Conservation (phyloP, 495 filamentous ascomycete genomes). For the Peziza echinospora region DNA sequence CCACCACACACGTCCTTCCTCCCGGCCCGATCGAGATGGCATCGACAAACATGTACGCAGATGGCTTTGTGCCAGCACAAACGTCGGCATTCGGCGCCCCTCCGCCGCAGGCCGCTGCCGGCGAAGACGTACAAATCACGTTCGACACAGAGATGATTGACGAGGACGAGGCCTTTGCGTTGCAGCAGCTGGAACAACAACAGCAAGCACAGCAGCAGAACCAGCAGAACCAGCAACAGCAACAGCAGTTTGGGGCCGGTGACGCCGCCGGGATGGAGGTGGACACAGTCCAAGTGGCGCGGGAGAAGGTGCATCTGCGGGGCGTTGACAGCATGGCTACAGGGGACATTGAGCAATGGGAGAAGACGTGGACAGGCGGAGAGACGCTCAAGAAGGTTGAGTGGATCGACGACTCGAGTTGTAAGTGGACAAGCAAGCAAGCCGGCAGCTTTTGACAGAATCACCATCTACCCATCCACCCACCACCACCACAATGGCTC, state of each 20-base stretch:
- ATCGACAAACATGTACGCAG: too few relatives aligned
- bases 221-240: neutral
- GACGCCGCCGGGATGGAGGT: conserved; percentile 4
- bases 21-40: too few relatives aligned
- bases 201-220: too few relatives aligned
- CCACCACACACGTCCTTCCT: too few relatives aligned
- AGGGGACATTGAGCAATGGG: conserved; percentile 49
- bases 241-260: neutral
- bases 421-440: too few relatives aligned
- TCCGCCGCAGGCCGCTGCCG: conserved; percentile 14
- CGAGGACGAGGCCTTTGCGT: conserved; percentile 7
- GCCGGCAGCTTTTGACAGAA: too few relatives aligned
- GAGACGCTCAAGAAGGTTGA: conserved; percentile 41
- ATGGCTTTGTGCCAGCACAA: too few relatives aligned
- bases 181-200: neutral
- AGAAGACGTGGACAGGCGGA: conserved; percentile 36
- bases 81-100: too few relatives aligned
- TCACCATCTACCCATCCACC: too few relatives aligned
- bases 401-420: conserved; percentile 85
- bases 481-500: too few relatives aligned
- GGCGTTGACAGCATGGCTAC: conserved; percentile 69
- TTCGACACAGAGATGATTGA: conserved; percentile 20
- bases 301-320: conserved; percentile 54
- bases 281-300: conserved; percentile 18
- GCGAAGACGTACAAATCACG: conserved; percentile 9